phyloP scores from a whole-genome alignment of 2,329 filamentous ascomycete genomes.

The Trichophyton rubrum region DNA sequence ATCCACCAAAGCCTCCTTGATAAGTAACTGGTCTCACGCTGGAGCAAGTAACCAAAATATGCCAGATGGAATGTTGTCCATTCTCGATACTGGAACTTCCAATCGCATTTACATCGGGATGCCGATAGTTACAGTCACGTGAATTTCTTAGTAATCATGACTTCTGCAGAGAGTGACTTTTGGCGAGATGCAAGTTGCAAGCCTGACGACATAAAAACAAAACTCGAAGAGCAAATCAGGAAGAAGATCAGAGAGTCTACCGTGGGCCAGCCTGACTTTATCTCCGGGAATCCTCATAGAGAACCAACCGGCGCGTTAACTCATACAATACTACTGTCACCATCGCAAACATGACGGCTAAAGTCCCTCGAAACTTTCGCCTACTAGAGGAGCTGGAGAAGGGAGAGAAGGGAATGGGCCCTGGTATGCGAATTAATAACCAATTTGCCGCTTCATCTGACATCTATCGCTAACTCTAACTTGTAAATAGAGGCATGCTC shows the following conservation, averaged over 20 bases:
- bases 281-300: background rate
- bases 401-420: conserved; percentile 92
- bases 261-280: background rate
- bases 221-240: background rate
- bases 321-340: background rate
- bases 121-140: background rate
- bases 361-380: conserved; percentile 90
- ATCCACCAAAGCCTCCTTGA: background rate
- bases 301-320: background rate
- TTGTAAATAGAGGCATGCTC: conserved; percentile 69
- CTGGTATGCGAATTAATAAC: conserved; percentile 39
- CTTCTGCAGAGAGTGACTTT: background rate
- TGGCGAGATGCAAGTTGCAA: too few species aligned
- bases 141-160: background rate
- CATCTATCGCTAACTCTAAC: conserved; percentile 5
- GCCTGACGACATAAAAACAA: too few species aligned
- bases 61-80: background rate
- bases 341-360: conserved; percentile 44
- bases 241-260: background rate
- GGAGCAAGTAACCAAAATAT: background rate
- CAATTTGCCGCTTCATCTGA: background rate
- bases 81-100: background rate
- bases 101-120: background rate
- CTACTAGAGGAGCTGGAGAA: conserved; percentile 96
- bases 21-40: background rate